Conservation (phyloP, 2,329 filamentous ascomycete genomes). For the Thielaviopsis euricoi region DNA sequence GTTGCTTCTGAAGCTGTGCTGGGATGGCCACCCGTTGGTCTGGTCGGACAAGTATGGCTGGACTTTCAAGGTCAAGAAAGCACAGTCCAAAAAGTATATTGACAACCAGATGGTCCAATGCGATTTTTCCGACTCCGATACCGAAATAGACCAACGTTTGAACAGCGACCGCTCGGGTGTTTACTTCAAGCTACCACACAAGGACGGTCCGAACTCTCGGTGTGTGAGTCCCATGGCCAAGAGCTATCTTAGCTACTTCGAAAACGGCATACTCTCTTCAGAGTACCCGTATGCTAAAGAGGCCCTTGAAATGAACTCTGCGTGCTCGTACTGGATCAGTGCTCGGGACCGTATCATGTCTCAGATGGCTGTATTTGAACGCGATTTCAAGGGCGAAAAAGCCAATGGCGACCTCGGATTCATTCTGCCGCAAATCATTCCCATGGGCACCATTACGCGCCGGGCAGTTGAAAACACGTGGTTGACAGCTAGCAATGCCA, state of each 20-base stretch:
- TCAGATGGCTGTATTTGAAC: constrained; percentile 86
- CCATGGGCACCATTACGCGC: constrained; percentile 94
- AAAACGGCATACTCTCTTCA: constrained; percentile 72
- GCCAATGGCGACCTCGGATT: constrained; percentile 38
- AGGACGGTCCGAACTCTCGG: constrained; percentile 73
- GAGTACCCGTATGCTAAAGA: constrained; percentile 85
- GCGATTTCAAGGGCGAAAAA: constrained; percentile 28
- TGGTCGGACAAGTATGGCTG: constrained; percentile 92
- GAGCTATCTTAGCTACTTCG: constrained; percentile 78
- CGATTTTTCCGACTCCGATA: constrained; percentile 44
- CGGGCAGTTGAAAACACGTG: constrained; percentile 94
- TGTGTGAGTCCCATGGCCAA: constrained; percentile 85
- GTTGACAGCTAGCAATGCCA: constrained; percentile 95
- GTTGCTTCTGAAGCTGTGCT: constrained; percentile 64
- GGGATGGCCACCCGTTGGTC: constrained; percentile 76
- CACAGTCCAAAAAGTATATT: constrained; percentile 46
- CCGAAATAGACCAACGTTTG: constrained; percentile 46
- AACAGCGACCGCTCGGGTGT: constrained; percentile 46
- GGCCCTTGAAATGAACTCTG: constrained; percentile 94
- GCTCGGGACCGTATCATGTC: constrained; percentile 81
- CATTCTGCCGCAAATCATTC: constrained; percentile 88
- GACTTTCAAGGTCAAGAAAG: constrained; percentile 63
- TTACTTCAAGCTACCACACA: constrained; percentile 93
- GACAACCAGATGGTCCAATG: constrained; percentile 58
- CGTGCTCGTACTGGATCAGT: constrained; percentile 98